These are phyloP conservation scores for Pugionium cornutum DNA, from an alignment of 345 rosid genomes.

Conservation along the genomic window DNA sequence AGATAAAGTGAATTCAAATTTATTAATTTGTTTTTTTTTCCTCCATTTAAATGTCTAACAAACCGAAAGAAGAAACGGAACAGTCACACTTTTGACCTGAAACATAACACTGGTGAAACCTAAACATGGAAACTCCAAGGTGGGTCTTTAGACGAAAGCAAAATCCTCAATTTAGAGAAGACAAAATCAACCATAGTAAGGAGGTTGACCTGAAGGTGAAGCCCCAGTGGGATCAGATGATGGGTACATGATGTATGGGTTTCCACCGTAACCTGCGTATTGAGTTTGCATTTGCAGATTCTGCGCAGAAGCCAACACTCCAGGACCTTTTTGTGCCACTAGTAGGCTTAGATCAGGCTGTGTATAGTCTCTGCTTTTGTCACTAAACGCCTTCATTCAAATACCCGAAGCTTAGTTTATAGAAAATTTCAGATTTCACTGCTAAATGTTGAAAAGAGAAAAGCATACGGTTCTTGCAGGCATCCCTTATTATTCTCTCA, in stretches of 20 bases:
- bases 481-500: constrained; percentile 43
- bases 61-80: neutral
- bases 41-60: constrained; percentile 16
- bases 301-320: constrained; percentile 56
- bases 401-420: neutral
- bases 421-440: constrained; percentile 12
- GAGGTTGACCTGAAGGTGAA: constrained; percentile 41
- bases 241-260: constrained; percentile 48
- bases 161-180: neutral
- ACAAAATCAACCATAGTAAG: constrained; percentile 36
- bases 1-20: neutral
- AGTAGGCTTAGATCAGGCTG: constrained; percentile 59
- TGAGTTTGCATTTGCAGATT: constrained; percentile 50
- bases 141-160: constrained; percentile 25
- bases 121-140: constrained; percentile 25
- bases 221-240: constrained; percentile 40
- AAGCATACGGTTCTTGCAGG: constrained; percentile 48
- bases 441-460: constrained; percentile 42
- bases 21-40: constrained; percentile 9
- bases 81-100: constrained; percentile 32
- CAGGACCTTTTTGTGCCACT: constrained; percentile 54
- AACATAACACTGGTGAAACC: constrained; percentile 29
- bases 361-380: constrained; percentile 95
- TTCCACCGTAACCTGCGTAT: constrained; percentile 44
- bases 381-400: constrained; percentile 72